Base-by-base conservation (phyloP, 2,329 filamentous ascomycete species). In the Colletotrichum sansevieriae region DNA sequence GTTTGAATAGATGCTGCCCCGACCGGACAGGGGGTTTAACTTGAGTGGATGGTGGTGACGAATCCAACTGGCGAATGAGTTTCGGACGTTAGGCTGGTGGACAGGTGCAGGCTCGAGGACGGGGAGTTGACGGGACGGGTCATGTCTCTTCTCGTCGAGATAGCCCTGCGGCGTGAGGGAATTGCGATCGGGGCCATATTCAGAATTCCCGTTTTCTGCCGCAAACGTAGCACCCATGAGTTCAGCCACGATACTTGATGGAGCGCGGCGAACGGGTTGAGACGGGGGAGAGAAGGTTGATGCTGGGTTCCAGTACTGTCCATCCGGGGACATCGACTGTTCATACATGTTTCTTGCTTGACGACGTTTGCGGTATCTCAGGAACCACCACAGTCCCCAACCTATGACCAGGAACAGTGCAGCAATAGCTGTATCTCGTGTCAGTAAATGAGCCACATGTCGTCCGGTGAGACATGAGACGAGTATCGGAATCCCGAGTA, bases 61-160 rank as follows among this genome's bases (percentile, higher is more conserved):
- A 29, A 75, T 67, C 73, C 73, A 74, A 70, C 73, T 74, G n/a
- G 73, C 73, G 54, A 74, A 70, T 15, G 73, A 74, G 46, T 46
- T 59, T 18, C 73, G 65, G 39, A 74, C 54, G 35, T 69, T 47
- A 44, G 72, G 72, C 63, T 74, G 67, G 51, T 54, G 35, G 54
- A 59, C 63, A 18, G 63, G 68, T 7, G 55, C 59, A 9, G 68
- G 65, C 46, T 66, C 65, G 39, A 70, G 57, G 35, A 71, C 66
- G n/a, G 64, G 63, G n/a, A 70, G 65, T 43, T 68, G 68, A 29
- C 65, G 59, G n/a, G 39, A 10, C 3, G 65, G 60, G 55, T 63
- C 68, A 33, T 65, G 57, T 18, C 13, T 44, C 63, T 73, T 73
- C 62, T 73, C 73, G 57, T 70, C 61, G 43, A 68, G 58, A 51